Evolutionary conservation across 768 basidiomycete species (phyloP).

Genomic region (Atractiella rhizophila): DNA sequence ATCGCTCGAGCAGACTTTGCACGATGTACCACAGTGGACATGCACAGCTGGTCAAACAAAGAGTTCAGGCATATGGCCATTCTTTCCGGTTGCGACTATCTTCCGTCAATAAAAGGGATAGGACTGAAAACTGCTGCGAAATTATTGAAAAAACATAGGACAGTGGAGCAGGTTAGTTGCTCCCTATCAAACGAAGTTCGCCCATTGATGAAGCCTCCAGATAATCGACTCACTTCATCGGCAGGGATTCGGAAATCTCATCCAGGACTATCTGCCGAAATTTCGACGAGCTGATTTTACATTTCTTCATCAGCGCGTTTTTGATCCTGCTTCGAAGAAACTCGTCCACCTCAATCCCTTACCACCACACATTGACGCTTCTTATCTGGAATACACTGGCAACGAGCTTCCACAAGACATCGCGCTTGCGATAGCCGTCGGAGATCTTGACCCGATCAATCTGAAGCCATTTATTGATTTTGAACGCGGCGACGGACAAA

Average conservation of each 20-base stretch:
- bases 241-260: conserved; percentile 65
- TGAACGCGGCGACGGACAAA: conserved; percentile 32
- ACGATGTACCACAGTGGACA: conserved; percentile 37
- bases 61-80: conserved; percentile 57
- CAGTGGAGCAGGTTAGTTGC: conserved; percentile 37
- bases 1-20: conserved; percentile 23
- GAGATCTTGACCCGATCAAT: conserved; percentile 36
- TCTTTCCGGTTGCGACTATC: conserved; percentile 73
- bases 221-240: conserved; percentile 39
- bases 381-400: conserved; percentile 21
- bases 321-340: conserved; percentile 39
- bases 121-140: conserved; percentile 80
- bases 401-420: conserved; percentile 40
- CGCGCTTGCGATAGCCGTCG: conserved; percentile 36
- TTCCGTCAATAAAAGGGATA: conserved; percentile 67
- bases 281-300: conserved; percentile 70
- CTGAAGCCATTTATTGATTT: conserved; percentile 50
- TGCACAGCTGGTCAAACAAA: conserved; percentile 64
- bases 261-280: conserved; percentile 42
- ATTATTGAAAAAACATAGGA: conserved; percentile 59
- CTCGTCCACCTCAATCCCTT: conserved; percentile 46
- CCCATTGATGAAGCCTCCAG: too few relatives aligned
- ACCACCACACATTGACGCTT: conserved; percentile 33
- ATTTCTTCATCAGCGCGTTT: conserved; percentile 79
- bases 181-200: neutral